Conservation (phyloP, 495 filamentous ascomycete species). For the Aspergillus leporis region DNA sequence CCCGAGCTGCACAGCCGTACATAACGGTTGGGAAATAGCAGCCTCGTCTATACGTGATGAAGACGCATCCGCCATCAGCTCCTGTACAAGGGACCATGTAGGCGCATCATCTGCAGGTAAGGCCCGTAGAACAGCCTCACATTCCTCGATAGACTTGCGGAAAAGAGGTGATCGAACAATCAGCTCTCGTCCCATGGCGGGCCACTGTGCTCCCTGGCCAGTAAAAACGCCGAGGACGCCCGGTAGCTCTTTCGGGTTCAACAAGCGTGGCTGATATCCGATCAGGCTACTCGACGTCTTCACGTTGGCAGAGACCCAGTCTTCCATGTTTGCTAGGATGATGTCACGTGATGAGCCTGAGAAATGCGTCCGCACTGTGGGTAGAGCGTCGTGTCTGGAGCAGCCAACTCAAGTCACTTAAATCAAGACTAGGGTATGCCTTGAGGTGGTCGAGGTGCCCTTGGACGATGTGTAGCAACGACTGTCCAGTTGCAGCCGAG, state of each 20-base stretch:
- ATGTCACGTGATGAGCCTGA: too few species aligned
- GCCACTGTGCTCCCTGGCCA: slow-evolving; percentile 27
- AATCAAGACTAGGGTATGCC: too few species aligned
- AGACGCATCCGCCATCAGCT: background rate
- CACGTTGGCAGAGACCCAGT: too few species aligned
- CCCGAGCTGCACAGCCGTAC: slow-evolving; percentile 32
- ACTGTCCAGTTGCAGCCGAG: too few species aligned
- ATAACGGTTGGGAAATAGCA: slow-evolving; percentile 26
- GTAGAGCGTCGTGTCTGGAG: too few species aligned
- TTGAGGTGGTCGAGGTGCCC: too few species aligned
- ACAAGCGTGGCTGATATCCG: too few species aligned
- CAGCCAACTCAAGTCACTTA: too few species aligned
- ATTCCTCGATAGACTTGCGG: background rate
- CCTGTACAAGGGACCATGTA: slow-evolving; percentile 7
- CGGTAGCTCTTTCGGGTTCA: slow-evolving; percentile 1
- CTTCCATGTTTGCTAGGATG: too few species aligned
- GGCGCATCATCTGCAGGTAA: slow-evolving; percentile 1
- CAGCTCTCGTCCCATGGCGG: slow-evolving; percentile 25
- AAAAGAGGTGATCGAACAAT: slow-evolving; percentile 6
- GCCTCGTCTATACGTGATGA: slow-evolving; percentile 4
- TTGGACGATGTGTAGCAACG: too few species aligned
- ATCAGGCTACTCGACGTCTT: too few species aligned
- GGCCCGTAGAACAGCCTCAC: background rate
- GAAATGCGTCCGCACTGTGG: too few species aligned
- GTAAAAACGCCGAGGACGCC: slow-evolving; percentile 12